Conservation (phyloP, 1,284 basidiomycete species). For the Pascua guehoae region DNA sequence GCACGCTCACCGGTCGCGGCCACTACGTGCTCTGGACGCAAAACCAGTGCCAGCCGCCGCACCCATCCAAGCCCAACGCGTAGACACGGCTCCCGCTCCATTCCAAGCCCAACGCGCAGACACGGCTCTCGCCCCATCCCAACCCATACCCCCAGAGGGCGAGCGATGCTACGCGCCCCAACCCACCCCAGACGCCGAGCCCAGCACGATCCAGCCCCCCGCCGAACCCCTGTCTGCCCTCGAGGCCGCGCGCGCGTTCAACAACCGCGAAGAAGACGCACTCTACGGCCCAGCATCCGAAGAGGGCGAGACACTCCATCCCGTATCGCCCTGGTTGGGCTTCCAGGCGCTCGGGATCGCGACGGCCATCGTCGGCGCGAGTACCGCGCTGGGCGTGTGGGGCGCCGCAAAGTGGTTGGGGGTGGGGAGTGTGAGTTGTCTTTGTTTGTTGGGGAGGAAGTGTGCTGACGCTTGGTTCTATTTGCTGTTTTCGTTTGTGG, state of each 20-base stretch:
- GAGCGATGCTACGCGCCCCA: too few relatives aligned
- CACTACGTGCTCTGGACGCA: neutral
- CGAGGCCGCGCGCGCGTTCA: constrained; percentile 20
- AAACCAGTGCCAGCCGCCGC: neutral
- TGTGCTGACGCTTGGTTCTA: neutral
- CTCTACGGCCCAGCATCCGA: constrained; percentile 26
- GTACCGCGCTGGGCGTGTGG: constrained; percentile 34
- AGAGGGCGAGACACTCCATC: constrained; percentile 9
- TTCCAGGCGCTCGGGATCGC: constrained; percentile 41
- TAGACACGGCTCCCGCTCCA: too few relatives aligned
- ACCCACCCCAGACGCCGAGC: constrained; percentile 1
- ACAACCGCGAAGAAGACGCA: constrained; percentile 28
- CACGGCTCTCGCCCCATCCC: too few relatives aligned
- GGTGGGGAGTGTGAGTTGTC: constrained; percentile 33
- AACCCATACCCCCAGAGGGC: too few relatives aligned
- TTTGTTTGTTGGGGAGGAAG: too few relatives aligned
- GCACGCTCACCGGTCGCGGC: constrained; percentile 13
- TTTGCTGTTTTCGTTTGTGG: too few relatives aligned
- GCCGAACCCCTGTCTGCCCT: neutral
- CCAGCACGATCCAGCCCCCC: too few relatives aligned
- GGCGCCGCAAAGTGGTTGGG: constrained; percentile 34
- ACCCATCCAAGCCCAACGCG: neutral
- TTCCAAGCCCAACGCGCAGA: neutral
- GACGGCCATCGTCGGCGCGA: constrained; percentile 36
- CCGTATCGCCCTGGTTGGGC: constrained; percentile 22